Evolutionary conservation across 179 eudicot species (phyloP).

Genomic region (Spinacia oleracea): DNA sequence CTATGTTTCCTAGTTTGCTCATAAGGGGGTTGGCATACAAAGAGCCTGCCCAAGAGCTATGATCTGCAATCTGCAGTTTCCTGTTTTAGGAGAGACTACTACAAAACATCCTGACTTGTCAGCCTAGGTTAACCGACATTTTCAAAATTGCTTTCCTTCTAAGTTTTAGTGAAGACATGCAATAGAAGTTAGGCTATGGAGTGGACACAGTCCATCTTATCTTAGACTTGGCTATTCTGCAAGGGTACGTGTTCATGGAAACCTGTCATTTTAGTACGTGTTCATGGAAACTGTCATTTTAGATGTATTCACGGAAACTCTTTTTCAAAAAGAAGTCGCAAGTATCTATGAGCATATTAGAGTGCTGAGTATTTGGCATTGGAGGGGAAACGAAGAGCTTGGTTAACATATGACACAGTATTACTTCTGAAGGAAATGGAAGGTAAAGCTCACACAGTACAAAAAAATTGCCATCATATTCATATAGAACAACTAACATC

Average conservation of each 20-base stretch:
- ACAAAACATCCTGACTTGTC: not conserved
- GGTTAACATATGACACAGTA: not conserved
- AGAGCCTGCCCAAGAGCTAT: not conserved
- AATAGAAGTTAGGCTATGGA: not conserved
- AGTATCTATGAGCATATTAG: not conserved
- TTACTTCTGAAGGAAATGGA: not conserved
- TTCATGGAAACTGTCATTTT: not conserved
- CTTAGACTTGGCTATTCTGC: not conserved
- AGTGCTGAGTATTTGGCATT: not conserved
- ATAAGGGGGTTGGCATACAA: not conserved
- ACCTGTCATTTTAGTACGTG: not conserved
- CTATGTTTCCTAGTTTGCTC: not conserved
- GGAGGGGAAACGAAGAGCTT: not conserved
- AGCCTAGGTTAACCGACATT: not conserved
- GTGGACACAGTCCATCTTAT: not conserved
- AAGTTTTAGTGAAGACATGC: not conserved
- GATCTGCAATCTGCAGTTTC: not conserved
- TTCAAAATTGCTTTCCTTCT: not conserved
- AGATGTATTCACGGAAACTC: too few relatives aligned
- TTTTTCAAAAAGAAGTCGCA: not conserved
- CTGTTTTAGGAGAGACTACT: not conserved
- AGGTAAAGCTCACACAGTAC: not conserved
- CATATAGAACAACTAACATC: not conserved
- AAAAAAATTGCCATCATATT: not conserved
- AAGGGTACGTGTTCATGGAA: not conserved